Evolutionary conservation across 306 rosid species (phyloP).

Genomic region (Senna tora): DNA sequence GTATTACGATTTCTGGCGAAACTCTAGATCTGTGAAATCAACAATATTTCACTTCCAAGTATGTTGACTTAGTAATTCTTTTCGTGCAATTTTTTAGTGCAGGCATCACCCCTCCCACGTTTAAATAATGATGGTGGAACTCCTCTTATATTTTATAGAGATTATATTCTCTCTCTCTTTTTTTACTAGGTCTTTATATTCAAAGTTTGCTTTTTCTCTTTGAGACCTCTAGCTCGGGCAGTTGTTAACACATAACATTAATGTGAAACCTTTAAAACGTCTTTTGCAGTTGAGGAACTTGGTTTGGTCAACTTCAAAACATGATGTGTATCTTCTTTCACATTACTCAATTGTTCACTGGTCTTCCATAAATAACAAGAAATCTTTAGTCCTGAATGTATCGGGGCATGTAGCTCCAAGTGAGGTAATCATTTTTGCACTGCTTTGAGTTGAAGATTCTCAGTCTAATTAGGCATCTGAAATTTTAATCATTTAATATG

Average conservation of each 20-base stretch:
- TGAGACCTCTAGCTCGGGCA: neutral
- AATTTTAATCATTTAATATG: constrained; percentile 17
- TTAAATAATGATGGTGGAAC: neutral
- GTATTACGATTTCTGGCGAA: constrained; percentile 74
- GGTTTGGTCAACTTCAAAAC: constrained; percentile 87
- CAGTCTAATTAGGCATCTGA: constrained; percentile 17
- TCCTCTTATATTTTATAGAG: neutral
- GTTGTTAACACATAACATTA: constrained; percentile 2
- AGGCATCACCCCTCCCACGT: neutral
- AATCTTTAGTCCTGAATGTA: constrained; percentile 65
- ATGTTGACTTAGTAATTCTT: neutral
- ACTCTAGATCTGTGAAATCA: constrained; percentile 82
- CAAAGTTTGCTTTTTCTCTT: neutral
- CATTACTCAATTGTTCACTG: constrained; percentile 72
- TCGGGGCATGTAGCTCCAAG: constrained; percentile 80
- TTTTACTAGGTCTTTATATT: neutral
- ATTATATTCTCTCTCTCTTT: constrained; percentile 8
- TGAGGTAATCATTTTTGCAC: constrained; percentile 51
- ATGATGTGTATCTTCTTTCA: constrained; percentile 78
- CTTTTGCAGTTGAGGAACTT: constrained; percentile 78
- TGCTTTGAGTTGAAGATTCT: constrained; percentile 7
- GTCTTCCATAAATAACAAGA: constrained; percentile 62
- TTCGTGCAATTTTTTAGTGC: neutral
- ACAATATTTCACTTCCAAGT: constrained; percentile 89
- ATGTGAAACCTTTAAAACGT: constrained; percentile 20